Conservation (phyloP, 805 yeast species). For the Millerago galiae region DNA sequence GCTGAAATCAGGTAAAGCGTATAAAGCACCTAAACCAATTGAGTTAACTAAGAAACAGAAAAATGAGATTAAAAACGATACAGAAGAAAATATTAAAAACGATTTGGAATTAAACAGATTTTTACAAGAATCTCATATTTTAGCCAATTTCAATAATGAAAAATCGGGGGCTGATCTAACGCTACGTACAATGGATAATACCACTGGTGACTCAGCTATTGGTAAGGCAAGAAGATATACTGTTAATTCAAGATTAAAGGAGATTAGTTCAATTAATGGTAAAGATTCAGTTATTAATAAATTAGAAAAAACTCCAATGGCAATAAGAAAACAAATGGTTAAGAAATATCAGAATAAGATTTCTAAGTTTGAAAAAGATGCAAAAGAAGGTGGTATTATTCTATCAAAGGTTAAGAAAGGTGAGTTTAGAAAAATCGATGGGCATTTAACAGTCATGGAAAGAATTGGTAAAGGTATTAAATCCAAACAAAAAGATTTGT, state of each 20-base stretch:
- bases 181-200: conserved; percentile 45
- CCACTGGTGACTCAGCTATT: conserved; percentile 29
- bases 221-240: conserved; percentile 69
- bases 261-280: conserved; percentile 41
- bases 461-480: conserved; percentile 47
- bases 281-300: conserved; percentile 23
- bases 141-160: conserved; percentile 29
- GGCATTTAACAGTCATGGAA: conserved; percentile 28
- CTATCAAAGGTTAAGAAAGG: conserved; percentile 66
- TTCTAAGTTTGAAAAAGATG: conserved; percentile 61
- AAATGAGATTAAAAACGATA: conserved; percentile 24
- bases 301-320: conserved; percentile 82
- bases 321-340: conserved; percentile 79
- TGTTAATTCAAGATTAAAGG: conserved; percentile 49
- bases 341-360: conserved; percentile 46
- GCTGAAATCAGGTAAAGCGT: conserved; percentile 50
- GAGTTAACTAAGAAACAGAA: neutral
- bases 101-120: conserved; percentile 70
- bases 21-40: conserved; percentile 21
- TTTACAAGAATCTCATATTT: conserved; percentile 64
- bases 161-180: conserved; percentile 58
- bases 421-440: conserved; percentile 45
- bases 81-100: conserved; percentile 52
- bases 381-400: conserved; percentile 87
- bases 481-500: conserved; percentile 31